phyloP scores from a whole-genome alignment of 2,329 filamentous ascomycete species.

The Thelonectria rubi region DNA sequence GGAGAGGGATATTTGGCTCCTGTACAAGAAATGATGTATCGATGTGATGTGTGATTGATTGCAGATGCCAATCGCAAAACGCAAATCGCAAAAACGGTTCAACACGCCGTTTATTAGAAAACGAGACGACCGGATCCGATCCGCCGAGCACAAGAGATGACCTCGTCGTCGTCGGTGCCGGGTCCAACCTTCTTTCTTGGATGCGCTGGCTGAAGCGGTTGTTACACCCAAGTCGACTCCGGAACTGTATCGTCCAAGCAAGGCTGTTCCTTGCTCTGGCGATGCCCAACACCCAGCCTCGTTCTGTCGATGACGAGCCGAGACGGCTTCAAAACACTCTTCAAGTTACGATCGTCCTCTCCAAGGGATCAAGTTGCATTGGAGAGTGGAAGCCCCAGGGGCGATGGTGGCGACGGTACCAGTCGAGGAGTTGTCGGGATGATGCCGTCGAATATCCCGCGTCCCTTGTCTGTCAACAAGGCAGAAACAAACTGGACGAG shows the following conservation, averaged over 20 bases:
- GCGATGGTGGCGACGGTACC: conserved; percentile 16
- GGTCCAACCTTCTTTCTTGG: conserved; percentile 24
- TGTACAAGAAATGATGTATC: conserved; percentile 24
- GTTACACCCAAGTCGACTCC: conserved; percentile 26
- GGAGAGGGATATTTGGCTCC: conserved; percentile 2
- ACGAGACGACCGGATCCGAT: conserved; percentile 29
- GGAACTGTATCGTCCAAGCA: conserved; percentile 36
- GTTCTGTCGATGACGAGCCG: conserved; percentile 29
- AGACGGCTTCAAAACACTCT: conserved; percentile 19
- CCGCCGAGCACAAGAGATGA: conserved; percentile 25
- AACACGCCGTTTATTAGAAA: conserved; percentile 41
- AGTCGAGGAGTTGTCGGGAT: conserved; percentile 10
- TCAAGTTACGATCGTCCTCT: conserved; percentile 41
- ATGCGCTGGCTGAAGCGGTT: conserved; percentile 24
- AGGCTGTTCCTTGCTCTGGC: conserved; percentile 42
- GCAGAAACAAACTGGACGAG: conserved; percentile 22
- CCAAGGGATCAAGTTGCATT: conserved; percentile 31
- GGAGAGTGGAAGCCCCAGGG: conserved; percentile 14
- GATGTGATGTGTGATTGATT: conserved; percentile 8
- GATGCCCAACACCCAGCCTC: conserved; percentile 40
- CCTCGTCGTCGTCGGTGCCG: conserved; percentile 32
- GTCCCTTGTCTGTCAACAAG: conserved; percentile 30
- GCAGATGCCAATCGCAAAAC: conserved; percentile 15
- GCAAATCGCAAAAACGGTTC: conserved; percentile 22
- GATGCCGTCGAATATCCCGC: conserved; percentile 20